These are phyloP conservation scores for Fusarium albidum DNA, from an alignment of 2,329 filamentous ascomycete species.

Conservation along the genomic window DNA sequence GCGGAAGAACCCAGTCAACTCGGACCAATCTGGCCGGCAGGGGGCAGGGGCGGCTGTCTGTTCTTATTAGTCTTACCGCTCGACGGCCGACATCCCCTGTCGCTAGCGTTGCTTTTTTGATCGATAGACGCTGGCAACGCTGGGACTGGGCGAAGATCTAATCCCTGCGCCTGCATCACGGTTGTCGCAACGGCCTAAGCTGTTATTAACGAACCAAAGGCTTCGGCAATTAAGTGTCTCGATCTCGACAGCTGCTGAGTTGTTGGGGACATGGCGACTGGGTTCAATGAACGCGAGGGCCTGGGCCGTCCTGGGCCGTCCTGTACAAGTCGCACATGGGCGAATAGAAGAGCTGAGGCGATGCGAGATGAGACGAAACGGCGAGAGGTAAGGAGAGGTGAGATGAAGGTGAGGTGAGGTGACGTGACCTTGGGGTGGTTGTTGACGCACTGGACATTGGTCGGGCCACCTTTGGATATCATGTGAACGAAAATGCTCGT, in stretches of 20 bases:
- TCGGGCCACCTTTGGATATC: slow-evolving; percentile 29
- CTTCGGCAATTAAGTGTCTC: slow-evolving; percentile 4
- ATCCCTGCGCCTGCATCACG: slow-evolving; percentile 28
- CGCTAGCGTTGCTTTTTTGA: slow-evolving; percentile 33
- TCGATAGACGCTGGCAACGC: slow-evolving; percentile 32
- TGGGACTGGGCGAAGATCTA: slow-evolving; percentile 23
- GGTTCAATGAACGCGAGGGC: not conserved
- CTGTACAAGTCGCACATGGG: slow-evolving; percentile 1
- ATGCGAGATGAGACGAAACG: slow-evolving; percentile 23
- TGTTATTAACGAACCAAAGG: slow-evolving; percentile 3
- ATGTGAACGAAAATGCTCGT: slow-evolving; percentile 21
- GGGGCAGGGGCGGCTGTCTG: slow-evolving; percentile 14
- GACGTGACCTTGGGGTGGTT: slow-evolving; percentile 26
- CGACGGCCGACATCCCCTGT: slow-evolving; percentile 31
- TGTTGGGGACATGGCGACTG: not conserved
- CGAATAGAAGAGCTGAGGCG: slow-evolving; percentile 14
- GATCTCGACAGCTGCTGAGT: slow-evolving; percentile 1
- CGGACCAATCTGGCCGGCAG: slow-evolving; percentile 32
- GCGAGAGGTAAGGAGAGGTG: slow-evolving; percentile 21
- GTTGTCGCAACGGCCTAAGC: not conserved
- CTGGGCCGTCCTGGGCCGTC: slow-evolving; percentile 3
- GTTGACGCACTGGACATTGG: slow-evolving; percentile 24
- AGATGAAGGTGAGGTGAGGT: slow-evolving; percentile 32
- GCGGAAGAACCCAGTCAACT: slow-evolving; percentile 23
- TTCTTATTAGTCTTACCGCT: slow-evolving; percentile 11